Evolutionary conservation across 169 alveolate genomes (phyloP).

Genomic region (Condylostoma magnum): DNA sequence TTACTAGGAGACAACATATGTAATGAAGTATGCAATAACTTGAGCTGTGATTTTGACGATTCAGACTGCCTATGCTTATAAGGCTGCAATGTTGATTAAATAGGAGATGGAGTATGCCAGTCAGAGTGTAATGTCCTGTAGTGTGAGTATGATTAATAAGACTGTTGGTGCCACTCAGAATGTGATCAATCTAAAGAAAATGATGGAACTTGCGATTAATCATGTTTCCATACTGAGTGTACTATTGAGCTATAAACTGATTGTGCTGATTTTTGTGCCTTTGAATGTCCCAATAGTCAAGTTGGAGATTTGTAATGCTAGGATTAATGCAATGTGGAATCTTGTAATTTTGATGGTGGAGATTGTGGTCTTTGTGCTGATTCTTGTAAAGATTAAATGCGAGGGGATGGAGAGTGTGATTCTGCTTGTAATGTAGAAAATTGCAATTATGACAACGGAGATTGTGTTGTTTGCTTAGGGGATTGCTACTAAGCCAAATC

Average conservation of each 20-base stretch:
- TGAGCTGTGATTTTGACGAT: neutral
- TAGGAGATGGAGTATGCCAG: too few relatives aligned
- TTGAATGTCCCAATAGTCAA: neutral
- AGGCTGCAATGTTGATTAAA: too few relatives aligned
- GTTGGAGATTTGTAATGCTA: slow-evolving; percentile 5
- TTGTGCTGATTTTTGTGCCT: neutral
- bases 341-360: neutral
- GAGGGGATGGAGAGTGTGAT: slow-evolving; percentile 29
- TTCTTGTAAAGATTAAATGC: neutral
- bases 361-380: slow-evolving; percentile 1
- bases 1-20: neutral
- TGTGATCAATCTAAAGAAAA: too few relatives aligned
- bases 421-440: slow-evolving; percentile 12
- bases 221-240: too few relatives aligned
- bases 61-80: neutral
- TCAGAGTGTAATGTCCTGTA: too few relatives aligned
- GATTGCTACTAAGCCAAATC: neutral
- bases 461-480: slow-evolving; percentile 21
- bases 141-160: too few relatives aligned
- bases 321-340: neutral
- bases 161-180: too few relatives aligned
- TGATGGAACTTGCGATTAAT: too few relatives aligned
- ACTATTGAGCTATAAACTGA: too few relatives aligned
- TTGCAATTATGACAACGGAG: slow-evolving; percentile 21
- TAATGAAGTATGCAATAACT: neutral